Percentiles rank a stretch among this genome's conserved stretches.
phyloP scores from a whole-genome alignment of 179 eudicot genomes.

The Vitellaria paradoxa region DNA sequence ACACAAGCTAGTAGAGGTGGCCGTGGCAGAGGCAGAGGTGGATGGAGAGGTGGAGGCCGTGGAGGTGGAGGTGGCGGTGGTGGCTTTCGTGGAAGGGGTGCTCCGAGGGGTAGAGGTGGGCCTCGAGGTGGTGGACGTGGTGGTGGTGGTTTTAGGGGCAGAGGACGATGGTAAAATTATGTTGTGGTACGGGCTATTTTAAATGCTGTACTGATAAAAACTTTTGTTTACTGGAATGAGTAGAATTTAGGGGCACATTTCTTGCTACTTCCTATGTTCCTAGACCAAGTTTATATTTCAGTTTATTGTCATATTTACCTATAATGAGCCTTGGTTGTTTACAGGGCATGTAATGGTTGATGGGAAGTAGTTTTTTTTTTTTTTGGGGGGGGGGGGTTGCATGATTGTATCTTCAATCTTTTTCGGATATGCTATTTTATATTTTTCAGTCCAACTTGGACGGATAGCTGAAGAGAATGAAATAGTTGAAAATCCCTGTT shows the following conservation, averaged over 20 bases:
- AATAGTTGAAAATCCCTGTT: no score
- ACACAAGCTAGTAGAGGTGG: constrained; percentile 45
- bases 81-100: constrained; percentile 31
- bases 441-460: no score
- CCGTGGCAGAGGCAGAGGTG: constrained; percentile 50
- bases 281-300: no score
- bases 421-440: no score
- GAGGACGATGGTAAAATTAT: constrained; percentile 23
- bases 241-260: background rate
- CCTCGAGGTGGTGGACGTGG: constrained; percentile 24
- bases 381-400: no score
- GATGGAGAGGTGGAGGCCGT: constrained; percentile 54
- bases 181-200: background rate
- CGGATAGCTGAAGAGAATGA: no score
- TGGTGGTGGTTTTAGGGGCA: constrained; percentile 24
- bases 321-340: no score
- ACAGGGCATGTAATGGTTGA: no score
- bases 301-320: no score
- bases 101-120: constrained; percentile 25
- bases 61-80: constrained; percentile 32
- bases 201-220: background rate
- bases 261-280: background rate
- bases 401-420: no score
- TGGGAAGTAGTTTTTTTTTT: no score
- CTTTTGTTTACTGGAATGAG: background rate